A percentile compares a stretch with the other conserved stretches of the same genome.
phyloP scores from a whole-genome alignment of 2,329 filamentous ascomycete genomes.

The Aspergillus costaricaensis region DNA sequence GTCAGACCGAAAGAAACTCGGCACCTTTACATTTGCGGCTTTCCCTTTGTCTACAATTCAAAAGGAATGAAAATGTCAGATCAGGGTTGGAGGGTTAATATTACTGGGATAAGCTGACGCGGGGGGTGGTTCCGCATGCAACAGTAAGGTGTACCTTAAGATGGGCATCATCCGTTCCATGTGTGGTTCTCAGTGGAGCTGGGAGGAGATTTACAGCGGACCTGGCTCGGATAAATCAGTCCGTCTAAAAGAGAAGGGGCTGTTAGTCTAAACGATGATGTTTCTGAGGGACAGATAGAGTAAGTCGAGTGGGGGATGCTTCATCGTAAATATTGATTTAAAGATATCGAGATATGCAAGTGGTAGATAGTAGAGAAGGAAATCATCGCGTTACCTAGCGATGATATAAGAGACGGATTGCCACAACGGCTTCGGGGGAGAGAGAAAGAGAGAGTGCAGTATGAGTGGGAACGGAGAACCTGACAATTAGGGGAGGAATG shows the following conservation, averaged over 20 bases:
- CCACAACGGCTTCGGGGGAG: background rate
- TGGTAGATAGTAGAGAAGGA: background rate
- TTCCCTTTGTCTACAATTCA: slow-evolving; percentile 6
- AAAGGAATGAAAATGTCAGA: slow-evolving; percentile 10
- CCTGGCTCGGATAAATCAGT: slow-evolving; percentile 24
- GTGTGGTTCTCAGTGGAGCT: slow-evolving; percentile 20
- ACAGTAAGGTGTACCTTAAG: slow-evolving; percentile 13
- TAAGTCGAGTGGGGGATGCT: background rate
- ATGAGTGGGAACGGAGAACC: background rate
- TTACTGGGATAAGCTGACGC: slow-evolving; percentile 12
- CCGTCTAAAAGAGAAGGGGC: background rate
- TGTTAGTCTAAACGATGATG: background rate
- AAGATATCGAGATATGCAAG: background rate
- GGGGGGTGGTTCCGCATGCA: slow-evolving; percentile 17
- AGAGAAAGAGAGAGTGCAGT: no score
- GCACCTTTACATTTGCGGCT: no score
- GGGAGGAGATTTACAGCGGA: slow-evolving; percentile 17
- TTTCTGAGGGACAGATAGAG: background rate
- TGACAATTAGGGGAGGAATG: background rate
- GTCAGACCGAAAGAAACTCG: slow-evolving; percentile 2
- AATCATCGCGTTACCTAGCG: background rate
- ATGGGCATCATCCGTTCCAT: slow-evolving; percentile 18
- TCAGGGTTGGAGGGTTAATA: slow-evolving; percentile 10
- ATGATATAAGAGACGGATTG: slow-evolving; percentile 15
- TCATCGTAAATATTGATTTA: no score